A percentile compares a stretch with the other conserved stretches of the same genome.
Evolutionary conservation across 139 green algal genomes (phyloP).

Genomic region (Trebouxia sp.): DNA sequence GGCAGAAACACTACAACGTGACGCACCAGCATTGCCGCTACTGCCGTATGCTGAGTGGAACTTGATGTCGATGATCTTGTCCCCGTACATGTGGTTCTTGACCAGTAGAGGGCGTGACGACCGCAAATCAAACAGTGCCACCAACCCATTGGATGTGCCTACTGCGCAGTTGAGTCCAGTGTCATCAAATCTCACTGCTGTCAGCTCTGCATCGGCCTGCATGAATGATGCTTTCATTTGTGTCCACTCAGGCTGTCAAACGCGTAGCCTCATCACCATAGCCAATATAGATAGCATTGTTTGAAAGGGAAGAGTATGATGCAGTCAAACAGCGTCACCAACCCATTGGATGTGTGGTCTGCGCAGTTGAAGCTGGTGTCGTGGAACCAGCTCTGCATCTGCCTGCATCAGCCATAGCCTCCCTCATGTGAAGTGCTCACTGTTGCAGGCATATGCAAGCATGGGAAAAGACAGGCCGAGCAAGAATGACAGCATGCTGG

Average conservation of each 20-base stretch:
- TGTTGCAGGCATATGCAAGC: not conserved
- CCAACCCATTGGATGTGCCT: conserved; percentile 82
- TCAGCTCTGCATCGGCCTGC: conserved; percentile 71
- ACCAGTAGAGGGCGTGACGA: conserved; percentile 71
- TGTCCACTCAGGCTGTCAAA: no score
- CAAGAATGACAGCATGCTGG: conserved; percentile 34
- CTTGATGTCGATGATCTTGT: conserved; percentile 92
- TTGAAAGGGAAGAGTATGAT: no score
- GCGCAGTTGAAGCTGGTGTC: no score
- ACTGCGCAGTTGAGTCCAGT: conserved; percentile 82
- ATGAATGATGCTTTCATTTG: no score
- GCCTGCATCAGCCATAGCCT: no score
- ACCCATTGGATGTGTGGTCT: no score
- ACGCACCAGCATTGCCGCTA: not conserved
- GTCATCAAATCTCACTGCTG: conserved; percentile 85
- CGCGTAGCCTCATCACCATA: no score
- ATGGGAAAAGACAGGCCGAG: conserved; percentile 73
- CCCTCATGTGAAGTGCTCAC: no score
- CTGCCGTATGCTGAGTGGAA: conserved; percentile 67
- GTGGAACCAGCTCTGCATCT: no score
- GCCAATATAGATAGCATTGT: no score
- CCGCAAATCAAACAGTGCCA: conserved; percentile 88
- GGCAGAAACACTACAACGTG: not conserved
- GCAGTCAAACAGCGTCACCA: no score
- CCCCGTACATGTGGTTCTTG: conserved; percentile 98